These are phyloP conservation scores for Petasospora fabianii DNA, from an alignment of 1,139 yeast genomes.

Conservation along the genomic window DNA sequence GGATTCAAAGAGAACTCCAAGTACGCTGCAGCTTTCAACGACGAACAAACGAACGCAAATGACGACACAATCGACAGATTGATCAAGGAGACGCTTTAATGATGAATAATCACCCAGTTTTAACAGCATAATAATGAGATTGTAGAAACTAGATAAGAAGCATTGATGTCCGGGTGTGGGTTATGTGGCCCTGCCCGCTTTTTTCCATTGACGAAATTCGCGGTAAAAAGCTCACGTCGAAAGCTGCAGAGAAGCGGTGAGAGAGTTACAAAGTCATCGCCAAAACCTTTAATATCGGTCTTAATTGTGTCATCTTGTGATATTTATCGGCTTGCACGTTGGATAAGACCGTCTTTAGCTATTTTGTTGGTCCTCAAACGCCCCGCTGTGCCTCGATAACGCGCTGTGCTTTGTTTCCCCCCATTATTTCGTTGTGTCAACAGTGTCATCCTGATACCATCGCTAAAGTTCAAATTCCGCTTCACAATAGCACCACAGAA, in stretches of 20 bases:
- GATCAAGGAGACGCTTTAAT: slow-evolving; percentile 12
- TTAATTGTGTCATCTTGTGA: not conserved
- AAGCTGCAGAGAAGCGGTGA: slow-evolving; percentile 2
- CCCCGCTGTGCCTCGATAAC: not conserved
- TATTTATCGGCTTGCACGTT: too few relatives aligned
- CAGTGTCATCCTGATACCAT: too few relatives aligned
- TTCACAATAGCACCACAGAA: not conserved
- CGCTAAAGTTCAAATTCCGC: too few relatives aligned
- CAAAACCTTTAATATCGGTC: slow-evolving; percentile 1
- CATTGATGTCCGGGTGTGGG: slow-evolving; percentile 7
- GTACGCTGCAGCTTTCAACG: not conserved
- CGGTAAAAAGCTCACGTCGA: slow-evolving; percentile 6
- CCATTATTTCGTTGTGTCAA: slow-evolving; percentile 10
- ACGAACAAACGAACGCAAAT: slow-evolving; percentile 4
- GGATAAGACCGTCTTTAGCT: too few relatives aligned
- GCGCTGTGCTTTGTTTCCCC: slow-evolving; percentile 1
- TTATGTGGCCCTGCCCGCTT: too few relatives aligned
- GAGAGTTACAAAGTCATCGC: slow-evolving; percentile 5
- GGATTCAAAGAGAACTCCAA: not conserved
- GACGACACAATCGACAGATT: slow-evolving; percentile 16
- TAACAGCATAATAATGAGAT: not conserved
- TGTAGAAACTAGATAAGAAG: not conserved
- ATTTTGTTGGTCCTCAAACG: not conserved
- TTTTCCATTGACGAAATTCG: not conserved
- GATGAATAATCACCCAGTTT: not conserved